These are phyloP conservation scores for Xylaria sp. DNA, from an alignment of 2,329 filamentous ascomycete genomes.

Conservation along the genomic window DNA sequence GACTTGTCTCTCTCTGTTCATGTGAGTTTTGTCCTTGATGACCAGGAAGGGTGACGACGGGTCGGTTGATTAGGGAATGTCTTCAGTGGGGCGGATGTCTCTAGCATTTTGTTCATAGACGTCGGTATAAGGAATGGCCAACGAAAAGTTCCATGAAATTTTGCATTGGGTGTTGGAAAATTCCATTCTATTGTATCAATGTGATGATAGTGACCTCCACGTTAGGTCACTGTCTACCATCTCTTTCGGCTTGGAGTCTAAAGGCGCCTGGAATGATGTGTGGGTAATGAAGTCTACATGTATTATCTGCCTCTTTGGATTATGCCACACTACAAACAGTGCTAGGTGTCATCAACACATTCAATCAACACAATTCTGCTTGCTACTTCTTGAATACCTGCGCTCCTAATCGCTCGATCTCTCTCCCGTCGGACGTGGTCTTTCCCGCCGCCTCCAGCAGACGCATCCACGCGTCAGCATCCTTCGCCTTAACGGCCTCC, in stretches of 20 bases:
- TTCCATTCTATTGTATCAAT: slow-evolving; percentile 13
- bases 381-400: slow-evolving; percentile 64
- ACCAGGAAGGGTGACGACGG: slow-evolving; percentile 25
- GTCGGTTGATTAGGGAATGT: slow-evolving; percentile 31
- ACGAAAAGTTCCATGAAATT: slow-evolving; percentile 36
- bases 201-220: neutral
- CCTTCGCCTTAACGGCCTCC: slow-evolving; percentile 85
- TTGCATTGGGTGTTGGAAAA: slow-evolving; percentile 1
- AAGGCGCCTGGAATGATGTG: neutral
- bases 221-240: neutral
- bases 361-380: slow-evolving; percentile 40
- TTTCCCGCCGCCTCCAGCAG: slow-evolving; percentile 79
- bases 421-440: slow-evolving; percentile 72
- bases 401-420: slow-evolving; percentile 84
- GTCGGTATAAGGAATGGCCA: slow-evolving; percentile 44
- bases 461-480: slow-evolving; percentile 78
- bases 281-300: slow-evolving; percentile 14
- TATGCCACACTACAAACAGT: neutral
- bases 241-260: neutral
- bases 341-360: neutral
- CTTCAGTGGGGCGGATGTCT: slow-evolving; percentile 28
- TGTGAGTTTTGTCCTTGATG: slow-evolving; percentile 28
- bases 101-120: slow-evolving; percentile 43
- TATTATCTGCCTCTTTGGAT: slow-evolving; percentile 19
- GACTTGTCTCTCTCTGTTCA: slow-evolving; percentile 30